A percentile compares a stretch with the other conserved stretches of the same genome.
Conservation (phyloP, 768 basidiomycete genomes). For the Ramaria sp. region DNA sequence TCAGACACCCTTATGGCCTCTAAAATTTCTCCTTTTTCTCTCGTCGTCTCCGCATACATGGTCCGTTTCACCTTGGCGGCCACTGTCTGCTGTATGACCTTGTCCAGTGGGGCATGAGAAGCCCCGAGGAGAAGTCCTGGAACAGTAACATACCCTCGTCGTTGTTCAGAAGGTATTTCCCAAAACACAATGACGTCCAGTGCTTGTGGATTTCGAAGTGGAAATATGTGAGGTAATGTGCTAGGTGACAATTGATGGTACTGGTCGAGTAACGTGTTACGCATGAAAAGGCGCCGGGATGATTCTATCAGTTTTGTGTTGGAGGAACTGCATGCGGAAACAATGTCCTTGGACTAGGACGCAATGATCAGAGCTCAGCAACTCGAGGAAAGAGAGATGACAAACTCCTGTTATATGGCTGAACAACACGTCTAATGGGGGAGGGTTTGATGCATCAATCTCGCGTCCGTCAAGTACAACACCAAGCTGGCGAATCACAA, state of each 20-base stretch:
- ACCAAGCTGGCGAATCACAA: slow-evolving; percentile 39
- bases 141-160: slow-evolving; percentile 49
- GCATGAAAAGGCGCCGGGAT: slow-evolving; percentile 26
- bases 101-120: slow-evolving; percentile 50
- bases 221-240: slow-evolving; percentile 55
- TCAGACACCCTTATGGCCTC: slow-evolving; percentile 55
- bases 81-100: slow-evolving; percentile 48
- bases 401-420: slow-evolving; percentile 31
- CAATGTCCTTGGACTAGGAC: background rate
- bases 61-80: slow-evolving; percentile 60
- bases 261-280: slow-evolving; percentile 18
- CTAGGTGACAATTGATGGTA: slow-evolving; percentile 41
- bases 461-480: slow-evolving; percentile 36
- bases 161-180: slow-evolving; percentile 49
- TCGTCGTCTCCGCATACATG: slow-evolving; percentile 86
- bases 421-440: slow-evolving; percentile 42
- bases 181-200: slow-evolving; percentile 72
- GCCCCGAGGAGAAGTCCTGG: slow-evolving; percentile 58
- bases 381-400: background rate
- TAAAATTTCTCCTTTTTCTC: slow-evolving; percentile 58
- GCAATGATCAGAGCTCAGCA: background rate
- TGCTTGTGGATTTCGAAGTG: slow-evolving; percentile 62
- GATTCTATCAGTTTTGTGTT: slow-evolving; percentile 9
- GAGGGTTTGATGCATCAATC: slow-evolving; percentile 28
- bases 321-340: background rate